Conservation (phyloP, 495 filamentous ascomycete species). For the Tetracladium marchalianum region DNA sequence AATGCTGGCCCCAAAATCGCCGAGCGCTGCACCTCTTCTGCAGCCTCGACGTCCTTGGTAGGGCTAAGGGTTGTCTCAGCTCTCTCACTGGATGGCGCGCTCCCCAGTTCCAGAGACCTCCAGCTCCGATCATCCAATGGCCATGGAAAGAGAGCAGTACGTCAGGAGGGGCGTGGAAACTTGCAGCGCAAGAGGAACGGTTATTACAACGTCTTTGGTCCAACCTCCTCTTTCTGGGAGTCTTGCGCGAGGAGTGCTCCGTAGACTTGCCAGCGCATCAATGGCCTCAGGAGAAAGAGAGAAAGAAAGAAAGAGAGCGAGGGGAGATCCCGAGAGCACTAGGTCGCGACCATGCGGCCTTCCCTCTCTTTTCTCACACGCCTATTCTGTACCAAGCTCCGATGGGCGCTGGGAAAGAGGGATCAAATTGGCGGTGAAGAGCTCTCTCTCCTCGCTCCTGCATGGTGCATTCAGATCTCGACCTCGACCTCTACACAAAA, state of each 20-base stretch:
- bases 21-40: conserved; percentile 13
- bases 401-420: conserved; percentile 1
- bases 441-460: not conserved
- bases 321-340: no score
- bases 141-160: not conserved
- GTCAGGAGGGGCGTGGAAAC: conserved; percentile 1
- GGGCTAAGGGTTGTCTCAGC: conserved; percentile 9
- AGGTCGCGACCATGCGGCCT: conserved; percentile 23
- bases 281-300: conserved; percentile 5
- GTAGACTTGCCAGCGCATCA: conserved; percentile 20
- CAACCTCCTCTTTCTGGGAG: conserved; percentile 15
- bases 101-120: conserved; percentile 1
- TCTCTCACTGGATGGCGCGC: conserved; percentile 6
- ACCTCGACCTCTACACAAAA: no score
- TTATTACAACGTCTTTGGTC: conserved; percentile 17
- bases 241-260: no score
- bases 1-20: conserved; percentile 12
- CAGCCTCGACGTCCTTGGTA: conserved; percentile 4
- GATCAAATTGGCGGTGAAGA: conserved; percentile 19
- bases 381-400: conserved; percentile 1
- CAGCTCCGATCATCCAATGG: conserved; percentile 8
- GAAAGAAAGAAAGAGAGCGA: no score
- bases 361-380: conserved; percentile 7
- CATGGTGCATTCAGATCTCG: not conserved
- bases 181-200: conserved; percentile 1